Conservation (phyloP, 2,329 filamentous ascomycete species). For the Thermomyces lanuginosus region DNA sequence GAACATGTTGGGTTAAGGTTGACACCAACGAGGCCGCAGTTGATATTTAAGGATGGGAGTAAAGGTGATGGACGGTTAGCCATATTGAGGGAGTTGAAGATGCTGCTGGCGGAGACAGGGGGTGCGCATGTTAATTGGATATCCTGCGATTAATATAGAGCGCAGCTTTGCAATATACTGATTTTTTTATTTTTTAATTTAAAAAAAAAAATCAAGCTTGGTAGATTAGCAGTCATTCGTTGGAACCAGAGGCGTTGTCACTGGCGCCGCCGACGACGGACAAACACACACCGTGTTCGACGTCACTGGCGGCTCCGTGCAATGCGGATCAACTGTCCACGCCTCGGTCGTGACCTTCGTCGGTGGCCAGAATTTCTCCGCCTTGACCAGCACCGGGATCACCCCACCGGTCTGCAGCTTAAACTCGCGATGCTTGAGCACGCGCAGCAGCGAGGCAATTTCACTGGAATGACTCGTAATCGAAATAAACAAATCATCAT, state of each 20-base stretch:
- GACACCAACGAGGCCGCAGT: too few relatives aligned
- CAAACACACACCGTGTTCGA: conserved; percentile 17
- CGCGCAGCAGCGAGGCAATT: conserved; percentile 35
- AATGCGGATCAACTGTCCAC: conserved; percentile 17
- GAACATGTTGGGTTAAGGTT: too few relatives aligned
- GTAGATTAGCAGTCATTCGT: conserved; percentile 1
- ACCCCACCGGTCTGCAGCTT: conserved; percentile 32
- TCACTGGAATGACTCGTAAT: conserved; percentile 43
- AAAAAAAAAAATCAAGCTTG: too few relatives aligned
- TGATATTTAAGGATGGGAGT: too few relatives aligned
- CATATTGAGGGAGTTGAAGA: too few relatives aligned
- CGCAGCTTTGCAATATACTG: too few relatives aligned
- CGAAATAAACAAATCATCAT: conserved; percentile 32
- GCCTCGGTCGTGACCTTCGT: conserved; percentile 10
- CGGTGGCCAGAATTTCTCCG: conserved; percentile 12
- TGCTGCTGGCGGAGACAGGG: too few relatives aligned
- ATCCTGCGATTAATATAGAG: too few relatives aligned
- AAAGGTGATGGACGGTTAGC: too few relatives aligned
- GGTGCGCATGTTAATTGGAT: too few relatives aligned
- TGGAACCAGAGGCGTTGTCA: conserved; percentile 15
- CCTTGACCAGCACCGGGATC: conserved; percentile 35
- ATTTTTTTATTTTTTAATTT: too few relatives aligned
- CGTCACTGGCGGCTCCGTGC: conserved; percentile 17
- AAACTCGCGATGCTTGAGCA: conserved; percentile 31
- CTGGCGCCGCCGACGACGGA: conserved; percentile 14